Evolutionary conservation across 805 yeast species (phyloP).

Genomic region (Suhomyces pyralidae): DNA sequence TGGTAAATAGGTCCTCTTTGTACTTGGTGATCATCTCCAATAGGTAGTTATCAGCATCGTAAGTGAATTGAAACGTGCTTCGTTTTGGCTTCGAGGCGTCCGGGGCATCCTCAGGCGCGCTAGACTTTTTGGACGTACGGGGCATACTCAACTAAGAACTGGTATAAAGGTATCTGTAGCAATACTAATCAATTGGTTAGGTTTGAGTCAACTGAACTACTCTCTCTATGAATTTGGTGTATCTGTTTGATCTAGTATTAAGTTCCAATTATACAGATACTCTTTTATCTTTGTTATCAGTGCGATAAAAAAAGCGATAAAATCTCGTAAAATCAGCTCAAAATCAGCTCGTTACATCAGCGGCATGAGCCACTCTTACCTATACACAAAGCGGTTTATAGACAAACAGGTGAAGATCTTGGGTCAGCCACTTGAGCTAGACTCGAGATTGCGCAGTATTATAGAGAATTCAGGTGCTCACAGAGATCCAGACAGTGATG

Average conservation of each 20-base stretch:
- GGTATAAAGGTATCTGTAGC: too few relatives aligned
- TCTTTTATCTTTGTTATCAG: background rate
- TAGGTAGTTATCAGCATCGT: conserved; percentile 21
- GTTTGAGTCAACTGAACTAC: too few relatives aligned
- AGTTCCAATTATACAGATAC: background rate
- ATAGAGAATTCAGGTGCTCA: background rate
- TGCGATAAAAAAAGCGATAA: background rate
- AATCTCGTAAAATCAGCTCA: background rate
- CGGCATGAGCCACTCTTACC: conserved; percentile 16
- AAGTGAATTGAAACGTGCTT: conserved; percentile 22
- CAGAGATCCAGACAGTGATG: background rate
- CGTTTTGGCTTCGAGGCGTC: conserved; percentile 2
- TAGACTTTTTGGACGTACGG: background rate
- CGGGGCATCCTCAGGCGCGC: background rate
- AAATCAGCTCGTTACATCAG: background rate
- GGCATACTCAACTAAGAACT: background rate
- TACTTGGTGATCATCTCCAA: conserved; percentile 17
- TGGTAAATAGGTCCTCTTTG: conserved; percentile 21
- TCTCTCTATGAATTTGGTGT: background rate
- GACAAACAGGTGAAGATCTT: conserved; percentile 29
- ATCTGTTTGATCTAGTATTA: background rate
- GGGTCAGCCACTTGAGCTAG: conserved; percentile 25
- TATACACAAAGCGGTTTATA: conserved; percentile 31
- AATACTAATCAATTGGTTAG: background rate
- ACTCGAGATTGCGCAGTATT: conserved; percentile 15